A percentile compares a stretch with the other conserved stretches of the same genome.
Evolutionary conservation across 805 yeast genomes (phyloP).

Genomic region (Pichia insulana): DNA sequence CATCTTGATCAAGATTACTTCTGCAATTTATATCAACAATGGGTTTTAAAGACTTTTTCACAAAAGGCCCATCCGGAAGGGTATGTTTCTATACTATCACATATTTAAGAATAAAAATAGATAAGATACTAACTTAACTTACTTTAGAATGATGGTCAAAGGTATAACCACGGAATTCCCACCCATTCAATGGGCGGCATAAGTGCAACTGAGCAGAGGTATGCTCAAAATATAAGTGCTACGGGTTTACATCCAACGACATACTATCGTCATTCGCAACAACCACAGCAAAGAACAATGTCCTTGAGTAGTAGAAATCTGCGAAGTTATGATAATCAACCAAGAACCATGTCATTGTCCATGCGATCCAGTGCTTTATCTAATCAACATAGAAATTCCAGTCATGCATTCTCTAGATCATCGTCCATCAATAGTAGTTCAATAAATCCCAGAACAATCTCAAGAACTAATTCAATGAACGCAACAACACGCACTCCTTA

Average conservation of each 20-base stretch:
- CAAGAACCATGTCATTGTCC: conserved; percentile 19
- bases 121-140: background rate
- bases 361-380: conserved; percentile 14
- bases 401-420: conserved; percentile 3
- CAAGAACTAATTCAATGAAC: conserved; percentile 20
- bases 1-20: too few relatives aligned
- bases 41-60: conserved; percentile 21
- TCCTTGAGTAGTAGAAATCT: conserved; percentile 26
- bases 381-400: conserved; percentile 11
- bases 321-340: conserved; percentile 14
- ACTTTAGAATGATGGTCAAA: conserved; percentile 1
- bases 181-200: conserved; percentile 3
- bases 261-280: conserved; percentile 1
- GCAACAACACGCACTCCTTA: background rate
- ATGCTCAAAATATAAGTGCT: conserved; percentile 4
- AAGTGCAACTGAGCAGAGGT: conserved; percentile 7
- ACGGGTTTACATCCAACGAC: conserved; percentile 5
- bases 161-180: conserved; percentile 3
- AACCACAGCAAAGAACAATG: conserved; percentile 20
- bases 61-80: conserved; percentile 23
- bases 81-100: conserved; percentile 12
- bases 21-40: conserved; percentile 6
- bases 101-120: background rate
- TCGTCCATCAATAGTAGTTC: conserved; percentile 6
- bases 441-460: background rate